phyloP scores from a whole-genome alignment of 306 rosid genomes.

The Castanopsis chinensis region DNA sequence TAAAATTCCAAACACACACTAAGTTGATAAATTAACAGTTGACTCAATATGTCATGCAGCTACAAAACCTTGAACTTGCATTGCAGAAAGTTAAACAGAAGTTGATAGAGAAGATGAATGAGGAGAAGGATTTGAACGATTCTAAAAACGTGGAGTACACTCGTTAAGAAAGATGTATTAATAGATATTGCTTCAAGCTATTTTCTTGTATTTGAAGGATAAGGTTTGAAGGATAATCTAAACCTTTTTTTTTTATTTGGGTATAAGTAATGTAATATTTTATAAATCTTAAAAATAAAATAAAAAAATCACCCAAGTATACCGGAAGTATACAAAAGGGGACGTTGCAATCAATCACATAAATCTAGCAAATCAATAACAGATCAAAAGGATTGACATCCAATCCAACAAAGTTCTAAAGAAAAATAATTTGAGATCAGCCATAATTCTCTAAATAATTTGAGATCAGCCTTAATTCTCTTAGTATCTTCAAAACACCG shows the following conservation, averaged over 20 bases:
- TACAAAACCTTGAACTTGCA: conserved; percentile 33
- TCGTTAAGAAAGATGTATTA: background rate
- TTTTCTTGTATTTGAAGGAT: background rate
- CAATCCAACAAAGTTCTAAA: too few species aligned
- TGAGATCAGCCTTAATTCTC: too few species aligned
- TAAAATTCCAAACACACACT: background rate
- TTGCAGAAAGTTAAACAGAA: conserved; percentile 29
- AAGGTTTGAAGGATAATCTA: background rate
- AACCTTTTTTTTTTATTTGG: too few species aligned
- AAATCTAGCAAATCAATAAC: too few species aligned
- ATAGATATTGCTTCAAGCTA: too few species aligned
- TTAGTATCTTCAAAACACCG: too few species aligned
- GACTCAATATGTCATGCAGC: conserved; percentile 8
- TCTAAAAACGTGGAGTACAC: background rate
- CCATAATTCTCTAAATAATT: too few species aligned
- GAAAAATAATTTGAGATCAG: too few species aligned
- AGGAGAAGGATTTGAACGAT: background rate
- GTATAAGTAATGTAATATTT: too few species aligned
- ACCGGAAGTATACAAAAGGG: background rate
- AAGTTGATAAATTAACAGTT: background rate
- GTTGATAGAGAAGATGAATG: conserved; percentile 21
- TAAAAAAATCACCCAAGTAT: background rate
- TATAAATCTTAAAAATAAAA: background rate
- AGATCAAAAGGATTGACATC: too few species aligned
- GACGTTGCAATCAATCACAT: too few species aligned